Base-by-base conservation (phyloP, 768 basidiomycete species). In the Russula olivacea region DNA sequence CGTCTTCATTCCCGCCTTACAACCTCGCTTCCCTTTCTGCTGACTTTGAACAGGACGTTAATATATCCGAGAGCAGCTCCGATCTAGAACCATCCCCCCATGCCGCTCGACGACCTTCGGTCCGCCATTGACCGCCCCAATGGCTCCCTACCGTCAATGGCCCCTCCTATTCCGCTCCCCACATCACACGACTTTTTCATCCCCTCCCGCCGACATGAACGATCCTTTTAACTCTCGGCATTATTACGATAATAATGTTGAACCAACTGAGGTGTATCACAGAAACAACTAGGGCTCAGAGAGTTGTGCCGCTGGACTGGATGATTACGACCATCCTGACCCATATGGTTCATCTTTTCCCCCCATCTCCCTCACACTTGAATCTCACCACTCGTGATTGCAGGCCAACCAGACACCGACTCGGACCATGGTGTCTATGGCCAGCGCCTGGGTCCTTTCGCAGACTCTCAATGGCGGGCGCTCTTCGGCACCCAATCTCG, bases 401-500 rank as follows among this genome's bases (percentile, higher is more conserved):
- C 70, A 91, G 89, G 85, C 54, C 83, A 84, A 65, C 87, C 82
- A 73, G 91, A 93, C 74, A 91, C 88, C 36, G 91, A 93, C 74
- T 92, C 90, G 19, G 91, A 93, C 67, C 81, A 81, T 57, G 90
- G 83, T 57, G 71, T 85, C 58, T 90, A 91, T 70, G 83, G 80
- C 14, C 83, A 84, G 66, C 84, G 85, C 40, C n/a, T n/a, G n/a
- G 77, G 82, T 0, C 89, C 85, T 17, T 93, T 91, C 0, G 81
- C 86, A 63, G 91, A 93, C 89, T 0, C 72, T 92, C 41, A 85
- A 83, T 8, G 81, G 81, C 17, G 82, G 83, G 47, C 87, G 91
- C 40, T 81, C 87, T 11, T 86, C 86, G 23, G 89, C 88, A 32
- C 86, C 89, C 0, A 85, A 88, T 0, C 89, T 85, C 68, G 77